Evolutionary conservation across 192 early-diverging fungal genomes (phyloP), one percentile per base, ranked within the genome.

Genomic region (Podila clonocystis): DNA sequence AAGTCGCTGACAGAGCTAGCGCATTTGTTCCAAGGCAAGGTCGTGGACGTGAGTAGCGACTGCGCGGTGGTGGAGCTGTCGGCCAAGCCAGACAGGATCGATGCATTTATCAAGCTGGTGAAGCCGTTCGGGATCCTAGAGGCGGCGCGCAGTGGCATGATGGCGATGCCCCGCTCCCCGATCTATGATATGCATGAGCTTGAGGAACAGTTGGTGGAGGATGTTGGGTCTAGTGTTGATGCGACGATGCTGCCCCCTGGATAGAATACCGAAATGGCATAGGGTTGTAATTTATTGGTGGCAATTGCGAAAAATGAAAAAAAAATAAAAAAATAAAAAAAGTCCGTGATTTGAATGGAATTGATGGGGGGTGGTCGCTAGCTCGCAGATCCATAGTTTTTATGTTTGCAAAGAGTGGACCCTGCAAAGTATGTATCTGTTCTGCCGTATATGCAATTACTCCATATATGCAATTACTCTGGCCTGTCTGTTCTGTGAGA

Each of bases 111-210:
- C 63, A 95, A 96, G 78, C 88, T 99, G 19, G 87, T 96, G 66
- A 94, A 95, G 68, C 98, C 98, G 13, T 98, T 95, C 75, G 98
- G 98, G 36, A 94, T 99, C 68, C 86, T 99, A 64, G 98, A 99
- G 82, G 95, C 93, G 6, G 92, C 95, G 28, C 89, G 98, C 72
- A 95, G 93, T 45, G 97, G 97, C 73, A 87, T 94, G 72, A 99
- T 99, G 97, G 96, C 97, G 31, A 97, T 99, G 93, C 95, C 97
- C 30, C 91, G 97, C 28, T 93, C 93, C 36, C 93, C 94, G 50
- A 90, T 96, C 49, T 92, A 91, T 67, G 93, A 93, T 59, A 72
- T 91, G 74, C 87, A 92, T 68, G 91, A 92, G 65, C 82, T 90
- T 72, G 92, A 95, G 65, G 88, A 89, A n/a, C n/a, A n/a, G 63